A percentile compares a stretch with the other conserved stretches of the same genome.
Conservation (phyloP, 768 basidiomycete genomes). For the Termitomyces sp. region DNA sequence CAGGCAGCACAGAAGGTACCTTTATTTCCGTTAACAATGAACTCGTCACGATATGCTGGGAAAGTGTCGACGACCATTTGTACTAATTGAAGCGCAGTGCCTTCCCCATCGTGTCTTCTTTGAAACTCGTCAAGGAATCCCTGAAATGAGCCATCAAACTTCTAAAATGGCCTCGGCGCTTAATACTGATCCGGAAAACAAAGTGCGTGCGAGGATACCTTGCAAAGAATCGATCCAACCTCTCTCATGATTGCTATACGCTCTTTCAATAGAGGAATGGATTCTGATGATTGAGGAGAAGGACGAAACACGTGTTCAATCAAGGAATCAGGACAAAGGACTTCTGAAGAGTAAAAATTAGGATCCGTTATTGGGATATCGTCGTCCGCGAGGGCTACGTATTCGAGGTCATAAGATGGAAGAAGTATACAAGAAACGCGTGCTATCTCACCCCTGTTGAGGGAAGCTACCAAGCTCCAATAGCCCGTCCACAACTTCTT, state of each 20-base stretch:
- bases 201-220: constrained; percentile 32
- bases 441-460: constrained; percentile 61
- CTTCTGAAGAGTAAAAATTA: constrained; percentile 67
- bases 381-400: constrained; percentile 63
- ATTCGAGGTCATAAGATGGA: constrained; percentile 1
- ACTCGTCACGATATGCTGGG: constrained; percentile 74
- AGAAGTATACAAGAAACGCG: not conserved
- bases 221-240: constrained; percentile 65
- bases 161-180: constrained; percentile 27
- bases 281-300: constrained; percentile 50
- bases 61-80: constrained; percentile 65
- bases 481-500: constrained; percentile 71
- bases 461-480: constrained; percentile 79
- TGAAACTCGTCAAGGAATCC: constrained; percentile 63
- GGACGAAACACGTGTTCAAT: constrained; percentile 67
- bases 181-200: not conserved
- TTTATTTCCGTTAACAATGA: constrained; percentile 47
- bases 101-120: constrained; percentile 39
- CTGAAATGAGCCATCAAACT: constrained; percentile 66
- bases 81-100: constrained; percentile 71
- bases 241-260: constrained; percentile 76
- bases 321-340: constrained; percentile 63
- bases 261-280: constrained; percentile 64
- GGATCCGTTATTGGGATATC: constrained; percentile 78
- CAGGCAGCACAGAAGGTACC: constrained; percentile 28